Evolutionary conservation across 2,329 filamentous ascomycete species (phyloP).

Genomic region (Cladophialophora exuberans): DNA sequence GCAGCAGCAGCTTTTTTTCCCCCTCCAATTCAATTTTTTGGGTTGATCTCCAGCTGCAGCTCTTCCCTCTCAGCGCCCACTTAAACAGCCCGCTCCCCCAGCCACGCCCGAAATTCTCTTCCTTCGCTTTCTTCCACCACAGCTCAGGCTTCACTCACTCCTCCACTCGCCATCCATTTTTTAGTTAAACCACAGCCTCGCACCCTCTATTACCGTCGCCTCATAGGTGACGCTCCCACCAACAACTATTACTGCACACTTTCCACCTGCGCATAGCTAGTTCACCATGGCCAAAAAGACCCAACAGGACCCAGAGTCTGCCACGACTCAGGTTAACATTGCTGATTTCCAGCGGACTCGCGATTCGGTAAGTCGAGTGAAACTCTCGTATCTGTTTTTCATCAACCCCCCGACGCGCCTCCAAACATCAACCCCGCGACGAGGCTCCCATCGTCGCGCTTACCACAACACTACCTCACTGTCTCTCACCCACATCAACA

Average conservation of each 20-base stretch:
- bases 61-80: slow-evolving; percentile 28
- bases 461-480: slow-evolving; percentile 7
- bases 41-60: slow-evolving; percentile 27
- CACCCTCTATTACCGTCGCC: slow-evolving; percentile 5
- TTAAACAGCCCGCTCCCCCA: slow-evolving; percentile 38
- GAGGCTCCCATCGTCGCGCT: slow-evolving; percentile 13
- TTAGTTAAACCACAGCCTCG: slow-evolving; percentile 26
- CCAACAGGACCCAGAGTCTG: slow-evolving; percentile 35
- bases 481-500: slow-evolving; percentile 15
- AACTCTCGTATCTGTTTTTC: neutral
- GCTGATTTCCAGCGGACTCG: slow-evolving; percentile 79
- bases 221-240: slow-evolving; percentile 6
- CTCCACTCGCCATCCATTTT: slow-evolving; percentile 51
- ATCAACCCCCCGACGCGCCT: slow-evolving; percentile 25
- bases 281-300: slow-evolving; percentile 33
- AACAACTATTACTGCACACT: neutral
- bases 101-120: slow-evolving; percentile 36
- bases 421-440: slow-evolving; percentile 22
- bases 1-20: slow-evolving; percentile 4
- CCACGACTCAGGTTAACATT: slow-evolving; percentile 52
- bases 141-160: slow-evolving; percentile 2
- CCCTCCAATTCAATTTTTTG: neutral
- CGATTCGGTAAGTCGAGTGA: slow-evolving; percentile 69
- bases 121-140: slow-evolving; percentile 9
- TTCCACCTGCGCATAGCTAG: neutral